These are phyloP conservation scores for Lanmaoa pseudosensibilis DNA, from an alignment of 768 basidiomycete species.

Conservation along the genomic window DNA sequence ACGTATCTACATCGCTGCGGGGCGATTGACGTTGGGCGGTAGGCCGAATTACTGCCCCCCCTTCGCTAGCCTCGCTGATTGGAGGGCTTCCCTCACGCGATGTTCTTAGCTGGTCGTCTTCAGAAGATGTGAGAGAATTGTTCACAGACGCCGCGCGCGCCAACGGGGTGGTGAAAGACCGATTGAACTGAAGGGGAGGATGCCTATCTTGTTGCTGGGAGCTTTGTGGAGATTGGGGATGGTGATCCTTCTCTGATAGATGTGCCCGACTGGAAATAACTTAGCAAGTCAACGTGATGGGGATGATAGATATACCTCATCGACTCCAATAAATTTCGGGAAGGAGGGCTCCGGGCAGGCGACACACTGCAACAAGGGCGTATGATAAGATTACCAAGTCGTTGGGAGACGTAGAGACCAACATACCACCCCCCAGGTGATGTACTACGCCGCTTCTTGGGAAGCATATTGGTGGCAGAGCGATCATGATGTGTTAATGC, in stretches of 20 bases:
- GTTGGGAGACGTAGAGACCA: background rate
- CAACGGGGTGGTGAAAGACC: conserved; percentile 6
- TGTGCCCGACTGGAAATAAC: conserved; percentile 22
- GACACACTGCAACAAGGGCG: conserved; percentile 10
- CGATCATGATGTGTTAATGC: conserved; percentile 28
- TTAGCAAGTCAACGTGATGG: conserved; percentile 7
- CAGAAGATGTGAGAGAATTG: conserved; percentile 26
- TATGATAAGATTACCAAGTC: conserved; percentile 13
- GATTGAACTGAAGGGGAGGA: conserved; percentile 4
- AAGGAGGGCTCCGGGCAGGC: conserved; percentile 15
- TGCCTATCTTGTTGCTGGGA: conserved; percentile 14
- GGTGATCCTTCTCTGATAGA: conserved; percentile 19
- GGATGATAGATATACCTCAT: conserved; percentile 26
- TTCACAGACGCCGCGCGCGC: conserved; percentile 19
- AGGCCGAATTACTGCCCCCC: conserved; percentile 15
- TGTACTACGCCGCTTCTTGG: conserved; percentile 35
- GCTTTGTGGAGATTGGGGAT: conserved; percentile 9
- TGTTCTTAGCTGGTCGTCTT: conserved; percentile 30
- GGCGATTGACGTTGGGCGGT: conserved; percentile 26
- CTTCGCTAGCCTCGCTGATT: conserved; percentile 34
- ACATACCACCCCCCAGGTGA: conserved; percentile 33
- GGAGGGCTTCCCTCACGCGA: conserved; percentile 33
- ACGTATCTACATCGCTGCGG: conserved; percentile 29
- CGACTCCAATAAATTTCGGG: conserved; percentile 23
- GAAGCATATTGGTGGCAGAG: conserved; percentile 30